Conservation (phyloP, 257 asterid species). For the Salvia splendens region DNA sequence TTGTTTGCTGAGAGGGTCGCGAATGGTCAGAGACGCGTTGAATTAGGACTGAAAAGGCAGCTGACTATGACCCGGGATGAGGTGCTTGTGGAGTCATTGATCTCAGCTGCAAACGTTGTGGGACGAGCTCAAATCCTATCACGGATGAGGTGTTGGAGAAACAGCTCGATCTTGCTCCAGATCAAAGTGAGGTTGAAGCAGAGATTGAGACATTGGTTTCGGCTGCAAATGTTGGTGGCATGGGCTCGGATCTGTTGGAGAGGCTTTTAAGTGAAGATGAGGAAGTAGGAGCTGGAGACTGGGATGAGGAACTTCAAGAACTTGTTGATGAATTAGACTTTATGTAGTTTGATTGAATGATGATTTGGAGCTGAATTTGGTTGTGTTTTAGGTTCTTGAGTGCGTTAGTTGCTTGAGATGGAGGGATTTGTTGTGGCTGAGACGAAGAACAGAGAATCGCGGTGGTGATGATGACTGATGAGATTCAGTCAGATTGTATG, state of each 20-base stretch:
- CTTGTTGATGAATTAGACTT: constrained; percentile 45
- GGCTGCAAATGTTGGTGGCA: constrained; percentile 38
- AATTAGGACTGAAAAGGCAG: constrained; percentile 75
- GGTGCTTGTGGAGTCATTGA: constrained; percentile 42
- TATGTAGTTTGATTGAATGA: constrained; percentile 15
- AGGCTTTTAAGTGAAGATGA: no score
- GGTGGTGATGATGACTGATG: not conserved
- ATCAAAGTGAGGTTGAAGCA: constrained; percentile 41
- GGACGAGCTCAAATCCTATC: constrained; percentile 30
- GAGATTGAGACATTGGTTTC: constrained; percentile 47
- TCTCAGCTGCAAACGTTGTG: constrained; percentile 45
- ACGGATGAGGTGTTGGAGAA: constrained; percentile 50
- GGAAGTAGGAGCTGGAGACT: no score
- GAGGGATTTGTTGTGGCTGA: no score
- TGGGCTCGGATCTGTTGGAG: not conserved
- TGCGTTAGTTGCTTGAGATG: not conserved
- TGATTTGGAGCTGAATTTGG: not conserved
- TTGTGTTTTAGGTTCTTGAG: not conserved
- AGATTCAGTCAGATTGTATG: not conserved
- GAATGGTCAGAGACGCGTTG: constrained; percentile 31
- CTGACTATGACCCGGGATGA: constrained; percentile 31
- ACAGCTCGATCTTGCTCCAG: constrained; percentile 38
- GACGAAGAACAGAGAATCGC: no score
- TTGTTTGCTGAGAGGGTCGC: constrained; percentile 27
- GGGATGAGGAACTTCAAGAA: constrained; percentile 48